Evolutionary conservation across 2,329 filamentous ascomycete species (phyloP), one percentile per base, ranked within the genome.

Genomic region (Colletotrichum filicis): DNA sequence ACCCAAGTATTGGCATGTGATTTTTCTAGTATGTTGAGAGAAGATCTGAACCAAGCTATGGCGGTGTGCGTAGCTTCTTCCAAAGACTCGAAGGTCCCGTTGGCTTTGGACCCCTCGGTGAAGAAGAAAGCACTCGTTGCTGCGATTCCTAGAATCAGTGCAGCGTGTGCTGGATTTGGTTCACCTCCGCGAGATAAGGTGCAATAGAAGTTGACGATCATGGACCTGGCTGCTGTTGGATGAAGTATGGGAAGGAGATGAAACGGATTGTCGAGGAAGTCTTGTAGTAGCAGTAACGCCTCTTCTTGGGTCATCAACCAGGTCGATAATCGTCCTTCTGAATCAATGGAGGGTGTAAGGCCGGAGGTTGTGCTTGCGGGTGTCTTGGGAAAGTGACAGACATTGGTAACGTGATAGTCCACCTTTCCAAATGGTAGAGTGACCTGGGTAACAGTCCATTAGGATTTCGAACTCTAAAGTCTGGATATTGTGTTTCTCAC

Each of bases 11-110:
- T 77, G 11, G 79, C 76, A n/a, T 81, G 80, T 4, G 78, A 78
- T 24, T 82, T 76, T 22, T 83, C 81, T 19, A 84, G 78, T 5
- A 84, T 77, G 42, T 83, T 79, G 24, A 83, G 76, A 1, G 81
- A 78, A 0, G 80, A 76, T 30, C 81, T 79, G 35, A 80, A 73
- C 83, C 83, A 86, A 30, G 71, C 14, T 7, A 72, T 9, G 14
- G 72, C 59, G 8, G 64, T 24, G 7, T 68, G 59, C n/a, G 72
- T 57, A 1, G 72, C 72, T 7, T 72, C 53, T 19, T 68, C 56
- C 2, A 53, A 24, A 7, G 72, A 65, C 1, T 59, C 14, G 30
- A 72, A 74, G 1, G 19, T 11, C 14, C 32, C 9, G 14, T 19
- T 7, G 65, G 22, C 5, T 49, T 42, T n/a, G 7, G 64, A 72